Base-by-base conservation (phyloP, 2,329 filamentous ascomycete species). In the Penicillium griseofulvum region DNA sequence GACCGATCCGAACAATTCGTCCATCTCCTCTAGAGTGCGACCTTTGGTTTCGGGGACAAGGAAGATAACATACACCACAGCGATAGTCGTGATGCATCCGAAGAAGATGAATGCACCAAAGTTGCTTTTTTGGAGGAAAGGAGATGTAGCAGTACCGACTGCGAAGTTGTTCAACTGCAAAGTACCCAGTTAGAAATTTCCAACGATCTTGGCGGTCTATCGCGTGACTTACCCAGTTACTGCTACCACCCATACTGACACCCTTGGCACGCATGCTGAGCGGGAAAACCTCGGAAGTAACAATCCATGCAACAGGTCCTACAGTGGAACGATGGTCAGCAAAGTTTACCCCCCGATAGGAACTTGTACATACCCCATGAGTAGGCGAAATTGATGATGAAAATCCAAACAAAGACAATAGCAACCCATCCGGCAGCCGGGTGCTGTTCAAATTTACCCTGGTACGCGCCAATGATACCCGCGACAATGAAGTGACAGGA, bases 31-130 rank as follows among this genome's bases (percentile, higher is more conserved):
- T 19, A 75, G 57, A 1, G 69, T 70, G 36, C 71, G 72, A 48
- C 69, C 69, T 39, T 68, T 71, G 11, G 72, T 75, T 47, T 75
- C 72, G 2, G 72, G 72, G 5, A 70, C 67, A 7, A 69, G 28
- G 62, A 68, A 66, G 17, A 52, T 59, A 1, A 70, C 67, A 38
- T 65, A 71, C 2, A 69, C 1, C 1, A 67, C 62, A 17, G 54
- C 69, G n/a, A 71, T 48, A 2, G 57, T 57, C 12, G 66, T 69
- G 38, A 70, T 43, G n/a, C 57, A 60, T n/a, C 87, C 87, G 52
- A 90, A 91, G 22, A 90, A 75, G 54, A 91, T 83, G 58, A 88
- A 90, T 0, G 88, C 89, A 16, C 87, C 87, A 56, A 87, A 89
- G 0, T 80, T 82, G 43, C 89, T 87, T 5, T 74, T 68, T 2